Percentiles rank a stretch among this genome's conserved stretches.
phyloP scores from a whole-genome alignment of 2,329 filamentous ascomycete species.

The Cladosporium sp. region DNA sequence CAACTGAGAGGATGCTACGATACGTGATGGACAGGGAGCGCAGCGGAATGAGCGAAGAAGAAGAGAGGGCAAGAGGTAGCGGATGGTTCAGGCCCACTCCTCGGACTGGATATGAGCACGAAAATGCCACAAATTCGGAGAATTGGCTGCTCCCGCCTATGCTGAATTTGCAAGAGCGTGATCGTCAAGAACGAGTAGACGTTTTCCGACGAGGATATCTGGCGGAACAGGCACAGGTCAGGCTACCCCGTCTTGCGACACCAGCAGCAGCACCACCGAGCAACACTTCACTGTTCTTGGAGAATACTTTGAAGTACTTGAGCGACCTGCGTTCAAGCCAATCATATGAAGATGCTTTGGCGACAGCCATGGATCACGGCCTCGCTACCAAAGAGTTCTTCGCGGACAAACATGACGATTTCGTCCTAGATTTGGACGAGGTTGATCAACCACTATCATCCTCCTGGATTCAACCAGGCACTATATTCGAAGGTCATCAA shows the following conservation, averaged over 20 bases:
- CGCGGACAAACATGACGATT: constrained; percentile 51
- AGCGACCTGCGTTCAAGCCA: constrained; percentile 53
- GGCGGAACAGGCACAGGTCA: constrained; percentile 28
- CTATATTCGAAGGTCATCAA: constrained; percentile 59
- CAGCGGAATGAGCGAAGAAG: constrained; percentile 30
- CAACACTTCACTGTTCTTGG: constrained; percentile 33
- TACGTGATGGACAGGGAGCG: constrained; percentile 38
- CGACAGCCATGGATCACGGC: constrained; percentile 49
- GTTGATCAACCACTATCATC: constrained; percentile 50
- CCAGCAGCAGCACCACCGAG: constrained; percentile 13
- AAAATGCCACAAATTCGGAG: constrained; percentile 7
- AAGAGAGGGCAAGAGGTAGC: constrained; percentile 31
- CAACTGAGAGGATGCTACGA: constrained; percentile 36
- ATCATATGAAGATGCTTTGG: constrained; percentile 52
- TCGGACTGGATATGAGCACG: background rate
- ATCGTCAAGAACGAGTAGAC: constrained; percentile 28
- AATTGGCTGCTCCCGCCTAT: constrained; percentile 23
- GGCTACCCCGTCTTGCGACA: constrained; percentile 27
- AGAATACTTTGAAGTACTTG: constrained; percentile 60
- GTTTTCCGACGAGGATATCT: constrained; percentile 32
- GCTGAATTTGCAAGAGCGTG: constrained; percentile 8
- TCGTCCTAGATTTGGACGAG: constrained; percentile 52
- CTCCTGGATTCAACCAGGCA: constrained; percentile 60
- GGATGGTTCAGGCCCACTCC: constrained; percentile 29
- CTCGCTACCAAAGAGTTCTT: constrained; percentile 52